These are phyloP conservation scores for Symmetrospora coprosmae DNA, from an alignment of 768 basidiomycete genomes.

Conservation along the genomic window DNA sequence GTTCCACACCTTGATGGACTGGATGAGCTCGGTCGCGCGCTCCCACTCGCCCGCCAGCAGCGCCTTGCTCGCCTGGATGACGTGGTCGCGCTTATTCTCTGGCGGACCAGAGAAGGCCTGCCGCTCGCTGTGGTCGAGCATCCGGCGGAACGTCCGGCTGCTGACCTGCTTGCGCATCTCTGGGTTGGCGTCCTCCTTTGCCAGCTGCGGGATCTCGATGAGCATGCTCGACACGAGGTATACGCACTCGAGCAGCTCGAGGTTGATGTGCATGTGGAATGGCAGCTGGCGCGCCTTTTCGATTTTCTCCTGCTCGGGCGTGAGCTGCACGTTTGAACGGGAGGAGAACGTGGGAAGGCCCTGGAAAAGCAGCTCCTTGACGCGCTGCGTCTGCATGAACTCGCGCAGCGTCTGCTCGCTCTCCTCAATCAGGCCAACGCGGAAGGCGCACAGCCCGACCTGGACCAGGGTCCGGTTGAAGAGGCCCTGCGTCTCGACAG, in stretches of 20 bases:
- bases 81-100: slow-evolving; percentile 93
- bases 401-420: slow-evolving; percentile 83
- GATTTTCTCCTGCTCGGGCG: slow-evolving; percentile 90
- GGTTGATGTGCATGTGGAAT: slow-evolving; percentile 99
- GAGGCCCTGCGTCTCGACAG: slow-evolving; percentile 90
- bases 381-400: slow-evolving; percentile 75
- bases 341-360: slow-evolving; percentile 62
- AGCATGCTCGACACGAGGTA: slow-evolving; percentile 98
- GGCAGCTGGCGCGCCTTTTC: slow-evolving; percentile 91
- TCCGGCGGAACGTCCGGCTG: slow-evolving; percentile 88
- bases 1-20: slow-evolving; percentile 95
- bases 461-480: slow-evolving; percentile 97
- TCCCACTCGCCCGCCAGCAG: slow-evolving; percentile 96
- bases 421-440: slow-evolving; percentile 84
- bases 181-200: slow-evolving; percentile 56
- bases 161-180: slow-evolving; percentile 83
- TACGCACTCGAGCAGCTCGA: slow-evolving; percentile 88
- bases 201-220: slow-evolving; percentile 86
- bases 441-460: slow-evolving; percentile 90
- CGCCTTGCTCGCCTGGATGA: slow-evolving; percentile 97
- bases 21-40: slow-evolving; percentile 77
- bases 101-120: slow-evolving; percentile 73
- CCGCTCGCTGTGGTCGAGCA: slow-evolving; percentile 89
- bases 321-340: slow-evolving; percentile 39
- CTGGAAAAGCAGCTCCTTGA: slow-evolving; percentile 93